Evolutionary conservation across 108 stramenopile species (phyloP), one percentile per base, ranked within the genome.

Genomic region (Skeletonema menzelii): DNA sequence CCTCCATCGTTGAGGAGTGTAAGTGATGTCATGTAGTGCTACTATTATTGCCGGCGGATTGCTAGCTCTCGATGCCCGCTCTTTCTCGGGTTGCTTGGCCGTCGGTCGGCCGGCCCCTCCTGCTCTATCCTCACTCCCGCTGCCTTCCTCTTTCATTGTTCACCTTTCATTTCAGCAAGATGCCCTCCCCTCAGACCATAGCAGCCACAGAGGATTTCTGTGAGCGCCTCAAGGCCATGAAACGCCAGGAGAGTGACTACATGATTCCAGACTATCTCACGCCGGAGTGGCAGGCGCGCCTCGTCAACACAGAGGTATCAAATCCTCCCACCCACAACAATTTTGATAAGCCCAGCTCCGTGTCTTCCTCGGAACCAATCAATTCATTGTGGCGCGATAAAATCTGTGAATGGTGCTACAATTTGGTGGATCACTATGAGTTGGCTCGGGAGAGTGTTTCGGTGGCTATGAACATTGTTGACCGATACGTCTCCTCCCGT

Each of bases 321-420:
- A 15, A 42, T 42, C 15, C 40, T 42, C 15, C 40, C 40, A 42
- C 40, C 40, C 15, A n/a, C 40, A 20, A 53, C 46, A 47, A 19
- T 47, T 17, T 17, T 47, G 46, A 53, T 22, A 17, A 24, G 49
- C 0, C 49, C 10, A 22, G 3, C 22, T 0, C 22, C 2, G n/a
- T 19, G 7, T 53, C 49, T 10, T 24, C 22, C 20, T 53, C 49
- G 1, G 20, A 19, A n/a, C 17, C 46, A 57, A 84, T 81, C 35
- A 63, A 79, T 57, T 76, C 72, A 42, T 77, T 78, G 57, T 89
- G 88, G 88, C 66, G 88, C 35, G 63, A 79, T 13, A 87, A 78
- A 59, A 90, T 90, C 5, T 87, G 83, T 63, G 87, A 90, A 67
- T 90, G 89, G 89, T 79, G 76, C 26, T 90, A 83, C 64, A 76